Conservation (phyloP, 148 eudicot species). For the Pouteria glomerata region DNA sequence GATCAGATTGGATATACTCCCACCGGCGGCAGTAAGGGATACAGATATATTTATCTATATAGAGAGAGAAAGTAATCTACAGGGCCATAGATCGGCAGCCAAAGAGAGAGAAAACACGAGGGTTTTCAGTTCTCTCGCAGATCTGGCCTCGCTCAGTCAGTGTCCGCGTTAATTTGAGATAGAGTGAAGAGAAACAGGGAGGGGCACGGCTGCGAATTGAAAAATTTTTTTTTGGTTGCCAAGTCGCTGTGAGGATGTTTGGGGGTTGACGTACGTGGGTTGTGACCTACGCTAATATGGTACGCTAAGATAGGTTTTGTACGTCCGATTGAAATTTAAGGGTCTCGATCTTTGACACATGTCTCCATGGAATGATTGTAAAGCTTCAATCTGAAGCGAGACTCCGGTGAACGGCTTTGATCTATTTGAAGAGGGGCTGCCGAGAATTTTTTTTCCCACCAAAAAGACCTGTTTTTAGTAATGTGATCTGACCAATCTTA, state of each 20-base stretch:
- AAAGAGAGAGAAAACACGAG: not conserved
- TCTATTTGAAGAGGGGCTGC: not conserved
- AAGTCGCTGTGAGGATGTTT: not conserved
- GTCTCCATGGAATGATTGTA: no score
- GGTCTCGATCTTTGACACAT: no score
- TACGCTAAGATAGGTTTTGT: not conserved
- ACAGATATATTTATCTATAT: not conserved
- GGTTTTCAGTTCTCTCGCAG: conserved; percentile 2
- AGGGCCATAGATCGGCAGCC: not conserved
- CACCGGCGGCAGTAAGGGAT: not conserved
- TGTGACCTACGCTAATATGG: not conserved
- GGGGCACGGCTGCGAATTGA: not conserved
- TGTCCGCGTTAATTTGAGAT: conserved; percentile 9
- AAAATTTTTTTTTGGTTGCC: not conserved
- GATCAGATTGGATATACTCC: conserved; percentile 9
- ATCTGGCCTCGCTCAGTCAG: conserved; percentile 11
- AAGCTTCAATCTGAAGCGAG: no score
- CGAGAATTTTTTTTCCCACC: not conserved
- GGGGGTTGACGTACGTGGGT: not conserved
- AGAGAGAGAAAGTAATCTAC: not conserved
- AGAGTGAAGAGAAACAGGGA: not conserved
- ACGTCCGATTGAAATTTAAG: conserved; percentile 15
- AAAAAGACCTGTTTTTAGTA: not conserved
- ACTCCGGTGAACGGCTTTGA: not conserved
- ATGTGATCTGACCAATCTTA: no score